Evolutionary conservation across 202 grass and related monocot species (phyloP).

Genomic region (Zoysia matrella): DNA sequence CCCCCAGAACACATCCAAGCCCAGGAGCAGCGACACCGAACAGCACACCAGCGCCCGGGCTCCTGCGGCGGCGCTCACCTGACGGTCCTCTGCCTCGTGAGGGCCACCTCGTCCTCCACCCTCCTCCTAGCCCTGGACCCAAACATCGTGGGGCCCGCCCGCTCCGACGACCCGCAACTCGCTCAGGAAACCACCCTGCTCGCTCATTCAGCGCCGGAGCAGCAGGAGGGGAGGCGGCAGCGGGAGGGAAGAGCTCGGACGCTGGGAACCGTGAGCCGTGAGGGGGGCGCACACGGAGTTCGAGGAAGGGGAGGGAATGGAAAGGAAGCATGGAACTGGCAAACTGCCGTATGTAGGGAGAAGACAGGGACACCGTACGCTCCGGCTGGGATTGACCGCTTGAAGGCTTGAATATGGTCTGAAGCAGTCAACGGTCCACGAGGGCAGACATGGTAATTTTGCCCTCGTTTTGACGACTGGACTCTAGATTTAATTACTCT

Average conservation of each 20-base stretch:
- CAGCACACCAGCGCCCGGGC: neutral
- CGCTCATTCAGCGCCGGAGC: constrained; percentile 22
- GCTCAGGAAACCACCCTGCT: constrained; percentile 5
- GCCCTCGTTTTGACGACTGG: too few species aligned
- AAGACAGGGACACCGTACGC: neutral
- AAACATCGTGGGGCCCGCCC: constrained; percentile 67
- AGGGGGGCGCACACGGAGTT: neutral
- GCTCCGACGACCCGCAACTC: constrained; percentile 14
- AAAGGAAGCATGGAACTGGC: neutral
- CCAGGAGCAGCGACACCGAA: constrained; percentile 6
- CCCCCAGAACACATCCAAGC: neutral
- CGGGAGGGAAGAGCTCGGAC: constrained; percentile 3
- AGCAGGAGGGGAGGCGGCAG: neutral
- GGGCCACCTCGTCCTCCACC: constrained; percentile 65
- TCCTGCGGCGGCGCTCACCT: constrained; percentile 58
- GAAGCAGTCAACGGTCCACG: neutral
- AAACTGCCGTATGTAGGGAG: constrained; percentile 26
- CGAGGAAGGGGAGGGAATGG: constrained; percentile 10
- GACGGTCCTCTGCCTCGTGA: constrained; percentile 73
- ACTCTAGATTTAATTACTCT: too few species aligned
- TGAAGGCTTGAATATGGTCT: neutral
- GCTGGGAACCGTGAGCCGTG: neutral
- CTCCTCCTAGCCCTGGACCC: constrained; percentile 69
- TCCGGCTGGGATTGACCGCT: neutral
- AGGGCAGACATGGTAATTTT: neutral